Base-by-base conservation (phyloP, 208 protist species). In the Trypanosoma caninum region DNA sequence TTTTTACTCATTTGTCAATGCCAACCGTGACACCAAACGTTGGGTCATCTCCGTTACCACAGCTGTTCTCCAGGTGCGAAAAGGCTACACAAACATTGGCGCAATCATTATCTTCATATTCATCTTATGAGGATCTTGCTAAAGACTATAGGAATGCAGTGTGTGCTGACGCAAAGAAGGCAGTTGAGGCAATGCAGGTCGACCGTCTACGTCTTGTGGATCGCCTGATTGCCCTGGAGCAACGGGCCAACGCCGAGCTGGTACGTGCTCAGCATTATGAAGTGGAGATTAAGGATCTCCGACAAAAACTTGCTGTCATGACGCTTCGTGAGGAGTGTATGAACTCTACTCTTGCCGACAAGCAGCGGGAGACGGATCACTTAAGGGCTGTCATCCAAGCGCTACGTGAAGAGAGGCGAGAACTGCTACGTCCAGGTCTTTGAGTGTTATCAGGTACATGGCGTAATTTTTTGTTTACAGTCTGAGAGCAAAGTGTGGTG, bases 341-440 rank as follows among this genome's bases (percentile, higher is more conserved):
- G 41, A 44, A 65, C 20, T 58, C 69, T 14, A 57, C 62, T 41
- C 8, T 65, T 25, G 20, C n/a, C 14, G 62, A 69, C 40, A 70
- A 75, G 34, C 25, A 69, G n/a, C 41, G 31, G 25, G 67, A 82
- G 51, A 48, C 61, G 34, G 59, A 74, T 31, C 65, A 69, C 23
- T 56, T 77, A 20, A 22, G 57, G 3, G 42, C 23, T 9, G 44
- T 60, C 28, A 59, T 82, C 13, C 47, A 48, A 11, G 64, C 62
- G 0, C 45, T 77, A 33, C 69, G 76, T 20, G 58, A 45, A 35
- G 76, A 80, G 42, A 52, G 70, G 37, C 59, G 69, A 20, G 73
- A 73, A 37, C 27, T 53, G 40, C 51, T 83, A 16, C 48, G 59
- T 41, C 30, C 58, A 16, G 28, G 47, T 31, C 14, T 56, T 25